Evolutionary conservation across 192 early-diverging fungal genomes (phyloP), one percentile per base, ranked within the genome.

Genomic region (Podila verticillata): DNA sequence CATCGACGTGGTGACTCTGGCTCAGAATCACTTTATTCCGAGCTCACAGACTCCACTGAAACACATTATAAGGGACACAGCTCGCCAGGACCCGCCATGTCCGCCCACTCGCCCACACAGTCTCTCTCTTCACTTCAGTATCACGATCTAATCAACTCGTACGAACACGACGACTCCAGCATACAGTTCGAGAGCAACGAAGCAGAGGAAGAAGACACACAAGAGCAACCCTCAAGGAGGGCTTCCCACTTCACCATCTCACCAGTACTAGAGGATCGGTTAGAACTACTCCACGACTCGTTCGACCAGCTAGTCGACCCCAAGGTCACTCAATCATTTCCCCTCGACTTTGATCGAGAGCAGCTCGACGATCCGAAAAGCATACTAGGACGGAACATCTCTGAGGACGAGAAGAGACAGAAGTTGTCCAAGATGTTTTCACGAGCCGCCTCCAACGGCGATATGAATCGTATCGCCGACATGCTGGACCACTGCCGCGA

Each of bases 361-460:
- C 65, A 80, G 15, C 56, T 80, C 17, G 70, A 80, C 28, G 77
- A 72, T 31, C 77, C 77, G 36, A 34, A 56, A 6, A 47, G 49
- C 17, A 72, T 80, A 44, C 49, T 72, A 54, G 62, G 48, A 15
- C 60, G 67, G 9, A 13, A 44, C 12, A 48, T 82, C 22, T 35
- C 84, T 12, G 84, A 85, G 29, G 79, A 82, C 54, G 84, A 89
- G 32, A 92, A 91, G 77, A 86, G 63, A 59, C 66, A 72, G 34
- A 84, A 81, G 29, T 82, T 92, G 19, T 90, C 87, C 17, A 86
- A 85, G 60, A 78, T 90, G 4, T 93, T 94, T 70, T 82, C 90
- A 5, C 89, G 89, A 35, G 90, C 91, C 7, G 87, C 89, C 35
- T 92, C 92, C 34, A 92, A 92, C 82, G 95, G 95, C 31, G 89